Conservation (phyloP, 257 asterid species). For the Nicotiana sylvestris region DNA sequence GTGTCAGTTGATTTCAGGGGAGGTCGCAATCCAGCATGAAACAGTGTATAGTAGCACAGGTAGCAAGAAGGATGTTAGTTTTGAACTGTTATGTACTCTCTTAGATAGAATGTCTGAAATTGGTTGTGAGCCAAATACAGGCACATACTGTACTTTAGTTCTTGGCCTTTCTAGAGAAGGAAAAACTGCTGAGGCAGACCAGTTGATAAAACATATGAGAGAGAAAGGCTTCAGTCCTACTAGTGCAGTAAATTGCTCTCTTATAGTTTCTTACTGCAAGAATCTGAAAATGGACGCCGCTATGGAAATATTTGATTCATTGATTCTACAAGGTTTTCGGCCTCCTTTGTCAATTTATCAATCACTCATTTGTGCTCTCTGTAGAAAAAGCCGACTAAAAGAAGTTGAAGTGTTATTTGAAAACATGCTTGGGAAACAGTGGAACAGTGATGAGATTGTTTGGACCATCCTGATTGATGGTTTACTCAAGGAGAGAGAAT, state of each 20-base stretch:
- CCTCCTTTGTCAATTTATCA: constrained; percentile 56
- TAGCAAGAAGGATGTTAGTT: constrained; percentile 31
- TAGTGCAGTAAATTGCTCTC: constrained; percentile 59
- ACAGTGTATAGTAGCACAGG: constrained; percentile 24
- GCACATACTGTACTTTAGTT: constrained; percentile 53
- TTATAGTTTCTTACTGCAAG: constrained; percentile 65
- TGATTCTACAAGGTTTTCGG: constrained; percentile 37
- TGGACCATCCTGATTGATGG: constrained; percentile 88
- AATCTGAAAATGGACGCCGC: constrained; percentile 55
- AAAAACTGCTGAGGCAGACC: constrained; percentile 64
- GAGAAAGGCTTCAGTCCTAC: constrained; percentile 66
- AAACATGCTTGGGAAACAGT: constrained; percentile 55
- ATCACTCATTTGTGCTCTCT: constrained; percentile 49
- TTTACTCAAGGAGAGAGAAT: constrained; percentile 60
- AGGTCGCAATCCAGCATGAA: constrained; percentile 35
- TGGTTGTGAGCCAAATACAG: constrained; percentile 55
- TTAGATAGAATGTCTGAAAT: constrained; percentile 60
- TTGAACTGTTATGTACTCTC: constrained; percentile 40
- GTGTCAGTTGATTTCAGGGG: constrained; percentile 31
- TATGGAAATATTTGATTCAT: constrained; percentile 44
- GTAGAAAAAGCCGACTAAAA: constrained; percentile 35
- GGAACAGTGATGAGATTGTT: constrained; percentile 83
- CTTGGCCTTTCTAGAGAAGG: constrained; percentile 60
- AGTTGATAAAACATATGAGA: constrained; percentile 57
- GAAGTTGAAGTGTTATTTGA: constrained; percentile 69